Conservation (phyloP, 2,329 filamentous ascomycete species). For the Claviceps sp. region DNA sequence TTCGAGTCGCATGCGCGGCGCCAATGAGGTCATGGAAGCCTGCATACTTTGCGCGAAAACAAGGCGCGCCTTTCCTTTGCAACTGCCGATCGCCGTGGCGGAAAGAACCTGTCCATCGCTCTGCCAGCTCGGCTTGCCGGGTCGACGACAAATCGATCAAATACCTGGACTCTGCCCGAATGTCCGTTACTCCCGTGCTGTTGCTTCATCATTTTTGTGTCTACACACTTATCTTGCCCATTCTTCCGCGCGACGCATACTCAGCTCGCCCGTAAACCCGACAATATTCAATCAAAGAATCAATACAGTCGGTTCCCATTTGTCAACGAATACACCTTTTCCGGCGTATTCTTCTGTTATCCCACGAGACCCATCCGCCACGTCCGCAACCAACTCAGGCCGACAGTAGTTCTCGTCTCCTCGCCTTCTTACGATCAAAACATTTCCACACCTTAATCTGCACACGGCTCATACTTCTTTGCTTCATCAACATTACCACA, state of each 20-base stretch:
- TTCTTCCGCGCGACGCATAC: neutral
- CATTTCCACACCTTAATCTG: neutral
- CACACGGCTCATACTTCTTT: neutral
- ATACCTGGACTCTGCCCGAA: neutral
- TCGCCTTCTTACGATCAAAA: neutral
- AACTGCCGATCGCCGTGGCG: constrained; percentile 5
- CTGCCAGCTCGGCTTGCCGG: neutral
- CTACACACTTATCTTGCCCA: neutral
- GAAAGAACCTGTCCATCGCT: neutral
- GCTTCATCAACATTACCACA: neutral
- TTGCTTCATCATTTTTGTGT: neutral
- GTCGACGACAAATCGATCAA: neutral
- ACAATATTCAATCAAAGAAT: neutral
- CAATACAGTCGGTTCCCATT: neutral
- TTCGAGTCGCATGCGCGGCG: neutral
- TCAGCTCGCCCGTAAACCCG: neutral
- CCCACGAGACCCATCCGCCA: neutral
- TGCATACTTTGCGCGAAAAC: neutral
- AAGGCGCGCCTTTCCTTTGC: neutral
- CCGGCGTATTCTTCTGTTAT: neutral
- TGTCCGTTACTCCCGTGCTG: neutral
- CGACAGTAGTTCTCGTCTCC: too few relatives aligned
- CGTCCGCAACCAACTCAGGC: neutral
- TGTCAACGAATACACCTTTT: neutral
- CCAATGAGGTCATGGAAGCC: constrained; percentile 6